Evolutionary conservation across 1,139 yeast genomes (phyloP).

Genomic region (Candida albicans): DNA sequence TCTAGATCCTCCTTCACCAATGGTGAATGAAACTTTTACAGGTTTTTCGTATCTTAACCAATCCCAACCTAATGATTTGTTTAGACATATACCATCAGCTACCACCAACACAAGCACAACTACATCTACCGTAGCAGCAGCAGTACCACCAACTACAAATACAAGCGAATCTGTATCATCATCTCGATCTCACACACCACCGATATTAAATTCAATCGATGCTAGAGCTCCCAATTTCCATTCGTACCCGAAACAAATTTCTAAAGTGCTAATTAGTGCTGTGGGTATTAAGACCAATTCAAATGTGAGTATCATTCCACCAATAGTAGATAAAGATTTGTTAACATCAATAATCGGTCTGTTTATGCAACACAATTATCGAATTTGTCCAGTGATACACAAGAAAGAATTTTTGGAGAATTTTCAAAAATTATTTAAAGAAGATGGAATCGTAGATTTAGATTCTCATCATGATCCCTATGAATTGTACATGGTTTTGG

Average conservation of each 20-base stretch:
- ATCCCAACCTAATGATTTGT: neutral
- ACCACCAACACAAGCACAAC: neutral
- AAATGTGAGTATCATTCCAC: conserved; percentile 18
- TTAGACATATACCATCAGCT: neutral
- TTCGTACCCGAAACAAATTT: conserved; percentile 17
- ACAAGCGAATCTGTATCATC: neutral
- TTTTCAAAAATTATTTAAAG: conserved; percentile 18
- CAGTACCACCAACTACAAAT: neutral
- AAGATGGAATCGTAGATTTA: conserved; percentile 8
- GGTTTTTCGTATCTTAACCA: conserved; percentile 3
- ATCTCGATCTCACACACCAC: conserved; percentile 7
- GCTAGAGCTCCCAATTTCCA: conserved; percentile 17
- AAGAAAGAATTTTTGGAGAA: conserved; percentile 33
- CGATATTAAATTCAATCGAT: conserved; percentile 14
- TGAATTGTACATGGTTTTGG: conserved; percentile 49
- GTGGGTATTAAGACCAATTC: conserved; percentile 18
- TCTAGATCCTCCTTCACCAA: neutral
- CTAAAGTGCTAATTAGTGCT: conserved; percentile 18
- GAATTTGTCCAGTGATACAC: conserved; percentile 43
- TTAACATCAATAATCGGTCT: conserved; percentile 25
- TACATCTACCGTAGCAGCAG: conserved; percentile 1
- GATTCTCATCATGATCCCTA: conserved; percentile 25
- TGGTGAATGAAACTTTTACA: neutral
- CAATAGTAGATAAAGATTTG: conserved; percentile 16
- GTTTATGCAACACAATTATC: conserved; percentile 42